A percentile compares a stretch with the other conserved stretches of the same genome.
These are phyloP conservation scores for Aspergillus wentii DNA, from an alignment of 495 filamentous ascomycete species.

Conservation along the genomic window DNA sequence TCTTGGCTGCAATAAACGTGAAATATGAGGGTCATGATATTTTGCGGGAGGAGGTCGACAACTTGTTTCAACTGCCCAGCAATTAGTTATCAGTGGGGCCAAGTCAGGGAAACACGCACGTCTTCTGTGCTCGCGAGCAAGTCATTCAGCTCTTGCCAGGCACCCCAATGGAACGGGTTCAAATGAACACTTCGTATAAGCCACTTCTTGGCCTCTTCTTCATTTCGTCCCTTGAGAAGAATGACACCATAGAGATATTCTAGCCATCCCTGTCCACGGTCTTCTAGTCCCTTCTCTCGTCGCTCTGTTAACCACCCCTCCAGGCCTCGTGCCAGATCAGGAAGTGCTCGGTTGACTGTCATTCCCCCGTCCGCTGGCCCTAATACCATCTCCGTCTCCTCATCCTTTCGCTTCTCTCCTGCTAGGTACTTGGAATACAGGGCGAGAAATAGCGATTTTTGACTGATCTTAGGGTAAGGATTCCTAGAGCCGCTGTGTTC, in stretches of 20 bases:
- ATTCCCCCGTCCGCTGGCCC: conserved; percentile 84
- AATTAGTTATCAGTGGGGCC: not conserved
- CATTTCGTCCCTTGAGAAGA: conserved; percentile 85
- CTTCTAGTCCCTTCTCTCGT: conserved; percentile 49
- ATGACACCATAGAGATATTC: conserved; percentile 93
- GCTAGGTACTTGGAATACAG: conserved; percentile 90
- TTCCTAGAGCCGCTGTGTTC: conserved; percentile 20
- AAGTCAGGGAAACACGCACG: conserved; percentile 45
- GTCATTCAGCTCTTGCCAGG: conserved; percentile 83
- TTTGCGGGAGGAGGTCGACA: conserved; percentile 65
- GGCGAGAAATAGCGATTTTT: conserved; percentile 87
- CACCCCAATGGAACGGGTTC: conserved; percentile 93
- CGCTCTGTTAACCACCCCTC: conserved; percentile 71
- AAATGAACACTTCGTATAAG: conserved; percentile 78
- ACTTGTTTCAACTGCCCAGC: conserved; percentile 46
- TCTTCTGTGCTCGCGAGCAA: conserved; percentile 78
- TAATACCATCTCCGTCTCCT: conserved; percentile 96
- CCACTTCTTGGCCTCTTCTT: conserved; percentile 74
- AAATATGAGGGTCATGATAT: conserved; percentile 91
- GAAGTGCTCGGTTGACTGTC: conserved; percentile 77
- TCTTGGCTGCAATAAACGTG: conserved; percentile 85
- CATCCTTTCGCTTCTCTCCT: conserved; percentile 92
- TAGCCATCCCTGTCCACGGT: conserved; percentile 83
- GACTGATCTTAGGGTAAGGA: conserved; percentile 59
- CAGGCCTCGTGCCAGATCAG: conserved; percentile 66